Conservation (phyloP, 192 early-diverging fungal genomes). For the Entrophospora sp. region DNA sequence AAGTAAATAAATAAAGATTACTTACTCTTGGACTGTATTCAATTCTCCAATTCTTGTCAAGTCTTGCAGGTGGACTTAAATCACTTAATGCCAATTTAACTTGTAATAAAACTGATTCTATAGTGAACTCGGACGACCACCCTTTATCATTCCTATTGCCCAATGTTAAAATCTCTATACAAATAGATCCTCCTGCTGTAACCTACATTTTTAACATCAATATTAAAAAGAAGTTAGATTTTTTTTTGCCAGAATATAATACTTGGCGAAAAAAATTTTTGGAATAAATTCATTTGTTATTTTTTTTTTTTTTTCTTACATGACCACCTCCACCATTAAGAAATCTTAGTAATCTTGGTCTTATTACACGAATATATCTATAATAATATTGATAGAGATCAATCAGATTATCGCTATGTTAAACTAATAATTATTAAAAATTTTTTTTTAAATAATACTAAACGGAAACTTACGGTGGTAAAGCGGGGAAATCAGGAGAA, state of each 20-base stretch:
- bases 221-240: too few species aligned
- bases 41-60: slow-evolving; percentile 25
- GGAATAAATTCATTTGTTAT: too few species aligned
- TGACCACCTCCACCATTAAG: slow-evolving; percentile 37
- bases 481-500: slow-evolving; percentile 21
- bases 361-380: slow-evolving; percentile 33
- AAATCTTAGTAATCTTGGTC: slow-evolving; percentile 33
- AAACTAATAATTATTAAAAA: too few species aligned
- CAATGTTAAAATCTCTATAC: slow-evolving; percentile 30
- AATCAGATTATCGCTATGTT: too few species aligned
- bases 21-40: slow-evolving; percentile 23
- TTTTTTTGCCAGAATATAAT: too few species aligned
- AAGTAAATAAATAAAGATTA: too few species aligned
- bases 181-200: slow-evolving; percentile 35
- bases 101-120: slow-evolving; percentile 30
- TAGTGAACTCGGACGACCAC: slow-evolving; percentile 22
- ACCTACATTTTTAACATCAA: slow-evolving; percentile 13
- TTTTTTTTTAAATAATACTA: too few species aligned
- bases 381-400: not conserved
- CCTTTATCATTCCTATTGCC: slow-evolving; percentile 21
- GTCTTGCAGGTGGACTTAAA: slow-evolving; percentile 30
- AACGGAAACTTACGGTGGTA: slow-evolving; percentile 22
- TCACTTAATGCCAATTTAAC: slow-evolving; percentile 27
- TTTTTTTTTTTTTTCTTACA: slow-evolving; percentile 13
- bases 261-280: too few species aligned